Evolutionary conservation across 2,329 filamentous ascomycete species (phyloP).

Genomic region (Trichoderma endophyticum): DNA sequence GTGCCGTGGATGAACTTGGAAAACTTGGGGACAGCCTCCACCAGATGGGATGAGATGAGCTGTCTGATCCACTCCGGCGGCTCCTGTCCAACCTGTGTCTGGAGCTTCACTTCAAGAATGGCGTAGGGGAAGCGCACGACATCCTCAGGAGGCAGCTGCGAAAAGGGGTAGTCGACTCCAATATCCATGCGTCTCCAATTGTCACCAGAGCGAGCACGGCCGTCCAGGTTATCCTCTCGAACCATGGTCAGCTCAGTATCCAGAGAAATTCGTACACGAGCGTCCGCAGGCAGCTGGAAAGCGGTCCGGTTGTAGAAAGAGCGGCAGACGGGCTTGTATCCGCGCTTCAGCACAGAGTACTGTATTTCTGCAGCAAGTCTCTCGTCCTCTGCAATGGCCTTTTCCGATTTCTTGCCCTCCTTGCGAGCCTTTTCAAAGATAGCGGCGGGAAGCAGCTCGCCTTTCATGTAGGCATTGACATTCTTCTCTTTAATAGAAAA

Average conservation of each 20-base stretch:
- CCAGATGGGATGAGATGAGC: slow-evolving; percentile 86
- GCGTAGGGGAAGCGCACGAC: slow-evolving; percentile 93
- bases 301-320: slow-evolving; percentile 98
- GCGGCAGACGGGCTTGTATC: slow-evolving; percentile 82
- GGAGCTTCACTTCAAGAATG: slow-evolving; percentile 93
- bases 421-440: slow-evolving; percentile 97
- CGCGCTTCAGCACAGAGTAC: slow-evolving; percentile 84
- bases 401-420: slow-evolving; percentile 89
- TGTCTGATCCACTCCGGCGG: slow-evolving; percentile 96
- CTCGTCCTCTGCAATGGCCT: slow-evolving; percentile 88
- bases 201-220: slow-evolving; percentile 67
- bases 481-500: slow-evolving; percentile 97
- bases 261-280: slow-evolving; percentile 90
- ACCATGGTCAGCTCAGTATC: slow-evolving; percentile 95
- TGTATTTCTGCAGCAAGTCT: slow-evolving; percentile 88
- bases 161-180: slow-evolving; percentile 92
- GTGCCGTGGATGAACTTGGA: slow-evolving; percentile 98
- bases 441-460: slow-evolving; percentile 77
- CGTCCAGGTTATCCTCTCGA: slow-evolving; percentile 92
- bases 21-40: slow-evolving; percentile 98
- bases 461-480: slow-evolving; percentile 84
- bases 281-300: slow-evolving; percentile 95
- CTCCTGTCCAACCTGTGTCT: slow-evolving; percentile 92
- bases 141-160: slow-evolving; percentile 79
- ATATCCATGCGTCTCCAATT: slow-evolving; percentile 99